These are phyloP conservation scores for Arthrobotrys entomopaga DNA, from an alignment of 2,329 filamentous ascomycete genomes.

Conservation along the genomic window DNA sequence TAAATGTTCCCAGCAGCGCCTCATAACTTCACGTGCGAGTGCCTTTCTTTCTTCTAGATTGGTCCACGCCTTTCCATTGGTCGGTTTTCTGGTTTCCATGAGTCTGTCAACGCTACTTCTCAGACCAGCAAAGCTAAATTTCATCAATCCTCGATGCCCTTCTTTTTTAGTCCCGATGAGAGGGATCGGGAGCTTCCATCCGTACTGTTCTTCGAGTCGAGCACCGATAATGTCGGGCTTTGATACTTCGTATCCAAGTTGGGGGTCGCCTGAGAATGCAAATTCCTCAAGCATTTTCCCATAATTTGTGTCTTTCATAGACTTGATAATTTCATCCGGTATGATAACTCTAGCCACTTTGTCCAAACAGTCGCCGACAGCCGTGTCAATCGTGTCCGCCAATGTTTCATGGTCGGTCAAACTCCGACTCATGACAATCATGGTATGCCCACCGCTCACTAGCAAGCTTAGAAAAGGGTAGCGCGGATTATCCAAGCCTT, in stretches of 20 bases:
- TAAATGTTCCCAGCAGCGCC: slow-evolving; percentile 86
- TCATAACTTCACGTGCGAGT: slow-evolving; percentile 79
- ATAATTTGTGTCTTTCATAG: slow-evolving; percentile 73
- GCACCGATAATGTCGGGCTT: slow-evolving; percentile 30
- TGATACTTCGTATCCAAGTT: slow-evolving; percentile 22
- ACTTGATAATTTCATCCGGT: slow-evolving; percentile 69
- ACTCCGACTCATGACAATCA: slow-evolving; percentile 78
- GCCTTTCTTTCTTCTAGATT: slow-evolving; percentile 69
- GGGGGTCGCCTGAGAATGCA: slow-evolving; percentile 70
- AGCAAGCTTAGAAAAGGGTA: slow-evolving; percentile 91
- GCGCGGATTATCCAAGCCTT: slow-evolving; percentile 62
- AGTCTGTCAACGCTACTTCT: slow-evolving; percentile 73
- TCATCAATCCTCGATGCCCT: slow-evolving; percentile 64
- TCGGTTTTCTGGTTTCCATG: slow-evolving; percentile 62
- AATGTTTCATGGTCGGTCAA: slow-evolving; percentile 78
- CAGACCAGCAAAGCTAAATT: slow-evolving; percentile 80
- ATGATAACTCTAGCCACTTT: slow-evolving; percentile 83
- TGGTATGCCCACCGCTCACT: slow-evolving; percentile 90
- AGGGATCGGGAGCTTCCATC: slow-evolving; percentile 77
- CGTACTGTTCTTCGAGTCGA: slow-evolving; percentile 65
- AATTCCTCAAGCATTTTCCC: slow-evolving; percentile 81
- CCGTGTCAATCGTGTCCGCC: slow-evolving; percentile 78
- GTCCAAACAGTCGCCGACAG: slow-evolving; percentile 90
- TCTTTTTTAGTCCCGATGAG: slow-evolving; percentile 67
- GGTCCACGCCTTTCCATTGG: slow-evolving; percentile 64